Evolutionary conservation across 768 basidiomycete genomes (phyloP), one percentile per base, ranked within the genome.

Genomic region (Xerocomellus dryophilus): DNA sequence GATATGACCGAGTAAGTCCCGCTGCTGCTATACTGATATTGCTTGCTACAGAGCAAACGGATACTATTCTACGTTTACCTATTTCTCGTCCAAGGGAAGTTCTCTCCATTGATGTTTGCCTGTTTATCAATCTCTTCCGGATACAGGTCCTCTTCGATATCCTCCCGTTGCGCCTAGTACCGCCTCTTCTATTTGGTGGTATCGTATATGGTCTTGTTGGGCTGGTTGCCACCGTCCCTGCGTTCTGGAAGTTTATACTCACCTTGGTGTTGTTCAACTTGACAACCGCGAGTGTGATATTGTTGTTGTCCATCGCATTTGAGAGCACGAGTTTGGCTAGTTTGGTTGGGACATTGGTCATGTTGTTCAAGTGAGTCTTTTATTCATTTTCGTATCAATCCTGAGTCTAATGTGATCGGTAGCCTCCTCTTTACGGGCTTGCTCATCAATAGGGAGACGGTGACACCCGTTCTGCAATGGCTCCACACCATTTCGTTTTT

Each of bases 161-260:
- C 60, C 78, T 98, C 5, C 97, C 97, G 0, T 77, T 99, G 20
- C 86, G 97, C 27, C 82, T 99, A 14, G 89, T 99, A 9, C 97
- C 97, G 12, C 94, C 97, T 0, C 81, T 99, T 62, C 81, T 99
- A 65, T 95, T 95, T 58, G 97, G 97, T 34, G 90, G 92, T 6
- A 98, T 99, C 61, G 86, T 97, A 10, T 99, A 99, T 63, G 85
- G 91, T 2, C 83, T 98, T 5, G 93, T 97, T 7, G 97, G 97
- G 6, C 84, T 99, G 43, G 97, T 98, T 10, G 90, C 93, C 2
- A 87, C 85, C 14, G 90, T 98, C 8, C 75, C 84, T 0, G 84
- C 82, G 9, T 98, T 98, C 78, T 98, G 97, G 97, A 98, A 97
- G 75, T 98, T 99, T 77, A 86, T 98, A 75, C 84, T 98, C 60